Conservation (phyloP, 768 basidiomycete genomes). For the Suillus bovinus region DNA sequence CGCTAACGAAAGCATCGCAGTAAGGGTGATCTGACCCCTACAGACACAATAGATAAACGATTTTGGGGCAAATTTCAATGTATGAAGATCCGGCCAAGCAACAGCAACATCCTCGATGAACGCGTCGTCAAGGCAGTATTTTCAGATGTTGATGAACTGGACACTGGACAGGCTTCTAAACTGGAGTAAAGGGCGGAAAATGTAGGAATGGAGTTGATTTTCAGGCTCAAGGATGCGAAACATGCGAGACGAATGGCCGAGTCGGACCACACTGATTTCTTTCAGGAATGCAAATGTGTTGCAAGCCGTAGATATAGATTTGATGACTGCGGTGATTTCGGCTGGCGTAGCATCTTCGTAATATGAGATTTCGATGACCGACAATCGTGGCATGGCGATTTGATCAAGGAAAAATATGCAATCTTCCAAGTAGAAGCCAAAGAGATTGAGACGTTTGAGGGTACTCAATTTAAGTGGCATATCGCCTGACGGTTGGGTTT, state of each 20-base stretch:
- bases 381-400: neutral
- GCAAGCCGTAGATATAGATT: neutral
- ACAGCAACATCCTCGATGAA: neutral
- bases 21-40: neutral
- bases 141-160: neutral
- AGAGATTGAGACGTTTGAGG: neutral
- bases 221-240: too few species aligned
- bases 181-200: neutral
- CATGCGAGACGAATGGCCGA: neutral
- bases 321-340: neutral
- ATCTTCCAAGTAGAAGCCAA: neutral
- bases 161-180: neutral
- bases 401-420: neutral
- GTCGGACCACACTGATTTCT: neutral
- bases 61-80: neutral
- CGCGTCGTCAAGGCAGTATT: neutral
- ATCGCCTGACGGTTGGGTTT: neutral
- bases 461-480: neutral
- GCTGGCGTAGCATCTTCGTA: too few species aligned
- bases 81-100: neutral
- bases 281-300: neutral
- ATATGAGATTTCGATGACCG: neutral
- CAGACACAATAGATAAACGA: too few species aligned
- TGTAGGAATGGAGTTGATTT: neutral
- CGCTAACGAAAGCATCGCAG: neutral